Conservation (phyloP, 768 basidiomycete genomes). For the Collybia sordida region DNA sequence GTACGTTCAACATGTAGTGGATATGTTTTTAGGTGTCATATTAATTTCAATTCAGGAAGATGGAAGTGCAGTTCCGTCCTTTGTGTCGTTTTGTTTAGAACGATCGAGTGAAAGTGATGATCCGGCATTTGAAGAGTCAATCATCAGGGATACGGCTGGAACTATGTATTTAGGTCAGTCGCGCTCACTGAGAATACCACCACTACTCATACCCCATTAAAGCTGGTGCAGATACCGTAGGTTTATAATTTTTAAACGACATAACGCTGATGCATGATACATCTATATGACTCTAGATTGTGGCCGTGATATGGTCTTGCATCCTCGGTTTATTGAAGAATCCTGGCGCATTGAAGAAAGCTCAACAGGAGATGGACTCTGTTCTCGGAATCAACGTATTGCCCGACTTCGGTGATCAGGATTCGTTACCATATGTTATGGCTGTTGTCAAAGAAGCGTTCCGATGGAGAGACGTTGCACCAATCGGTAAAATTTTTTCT, state of each 20-base stretch:
- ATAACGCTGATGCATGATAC: neutral
- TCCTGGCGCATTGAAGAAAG: conserved; percentile 22
- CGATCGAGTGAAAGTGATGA: conserved; percentile 13
- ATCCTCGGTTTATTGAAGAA: conserved; percentile 23
- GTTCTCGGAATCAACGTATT: conserved; percentile 23
- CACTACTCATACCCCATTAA: neutral
- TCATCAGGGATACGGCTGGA: conserved; percentile 21
- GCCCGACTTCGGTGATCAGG: conserved; percentile 26
- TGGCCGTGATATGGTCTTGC: conserved; percentile 9
- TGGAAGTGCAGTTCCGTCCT: conserved; percentile 19
- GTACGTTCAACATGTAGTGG: conserved; percentile 2
- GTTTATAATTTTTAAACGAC: conserved; percentile 3
- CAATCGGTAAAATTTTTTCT: conserved; percentile 13
- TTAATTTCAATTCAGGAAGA: conserved; percentile 11
- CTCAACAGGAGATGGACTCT: conserved; percentile 27
- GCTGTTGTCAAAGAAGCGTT: conserved; percentile 31
- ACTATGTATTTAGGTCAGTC: conserved; percentile 23
- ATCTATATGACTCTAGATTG: conserved; percentile 19
- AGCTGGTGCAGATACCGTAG: conserved; percentile 31
- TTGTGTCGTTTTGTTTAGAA: conserved; percentile 16
- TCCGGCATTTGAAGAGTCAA: conserved; percentile 13
- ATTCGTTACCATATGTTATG: conserved; percentile 26
- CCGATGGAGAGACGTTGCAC: conserved; percentile 20
- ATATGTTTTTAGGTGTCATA: conserved; percentile 4
- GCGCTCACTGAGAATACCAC: neutral